phyloP scores from a whole-genome alignment of 1,284 basidiomycete species.

The Wallemia mellicola region DNA sequence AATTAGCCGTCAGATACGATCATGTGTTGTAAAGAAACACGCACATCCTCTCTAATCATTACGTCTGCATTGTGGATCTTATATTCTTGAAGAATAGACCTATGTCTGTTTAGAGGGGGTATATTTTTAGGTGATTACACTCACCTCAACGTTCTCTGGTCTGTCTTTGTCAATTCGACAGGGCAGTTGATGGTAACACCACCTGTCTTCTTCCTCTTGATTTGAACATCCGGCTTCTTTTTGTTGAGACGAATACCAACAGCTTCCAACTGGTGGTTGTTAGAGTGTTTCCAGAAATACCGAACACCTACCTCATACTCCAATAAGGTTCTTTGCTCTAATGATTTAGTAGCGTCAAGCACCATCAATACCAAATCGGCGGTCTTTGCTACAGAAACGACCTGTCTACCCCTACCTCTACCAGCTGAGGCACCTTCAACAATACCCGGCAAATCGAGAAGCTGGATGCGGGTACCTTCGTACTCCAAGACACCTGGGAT shows the following conservation, averaged over 20 bases:
- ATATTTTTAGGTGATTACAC: neutral
- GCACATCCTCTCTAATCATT: constrained; percentile 82
- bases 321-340: constrained; percentile 59
- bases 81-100: constrained; percentile 58
- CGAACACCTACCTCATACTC: constrained; percentile 55
- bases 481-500: constrained; percentile 86
- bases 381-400: constrained; percentile 78
- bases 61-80: constrained; percentile 28
- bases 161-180: constrained; percentile 68
- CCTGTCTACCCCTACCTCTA: constrained; percentile 76
- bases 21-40: constrained; percentile 11
- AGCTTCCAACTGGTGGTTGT: constrained; percentile 17
- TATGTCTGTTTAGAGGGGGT: neutral
- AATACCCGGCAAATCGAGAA: constrained; percentile 88
- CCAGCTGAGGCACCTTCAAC: constrained; percentile 86
- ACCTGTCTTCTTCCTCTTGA: constrained; percentile 52
- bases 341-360: constrained; percentile 86
- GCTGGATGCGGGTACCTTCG: constrained; percentile 68
- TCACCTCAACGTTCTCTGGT: constrained; percentile 62
- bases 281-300: neutral
- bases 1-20: too few relatives aligned
- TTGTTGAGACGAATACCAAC: constrained; percentile 89
- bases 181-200: constrained; percentile 40
- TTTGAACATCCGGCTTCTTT: constrained; percentile 39
- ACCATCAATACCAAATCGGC: constrained; percentile 83